Evolutionary conservation across 129 eudicot genomes (phyloP).

Genomic region (Arctium minus): DNA sequence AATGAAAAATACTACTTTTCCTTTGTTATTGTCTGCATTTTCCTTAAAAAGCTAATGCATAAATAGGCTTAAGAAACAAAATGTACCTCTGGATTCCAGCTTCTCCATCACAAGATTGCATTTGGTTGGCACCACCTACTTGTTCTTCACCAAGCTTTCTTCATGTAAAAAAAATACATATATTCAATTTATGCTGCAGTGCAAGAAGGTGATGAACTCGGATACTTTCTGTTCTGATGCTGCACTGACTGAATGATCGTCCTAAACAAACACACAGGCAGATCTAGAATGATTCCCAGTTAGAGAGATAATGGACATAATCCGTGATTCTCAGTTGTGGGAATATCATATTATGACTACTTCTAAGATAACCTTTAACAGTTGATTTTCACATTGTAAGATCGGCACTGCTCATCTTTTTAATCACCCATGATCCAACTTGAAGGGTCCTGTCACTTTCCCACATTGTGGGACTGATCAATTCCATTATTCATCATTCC

Average conservation of each 20-base stretch:
- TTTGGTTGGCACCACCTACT: background rate
- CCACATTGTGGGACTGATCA: background rate
- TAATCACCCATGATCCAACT: background rate
- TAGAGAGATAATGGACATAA: background rate
- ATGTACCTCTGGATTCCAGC: slow-evolving; percentile 6
- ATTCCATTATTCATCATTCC: background rate
- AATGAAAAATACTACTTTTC: background rate
- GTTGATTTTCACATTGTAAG: background rate
- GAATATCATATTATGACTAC: background rate
- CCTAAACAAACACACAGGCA: background rate
- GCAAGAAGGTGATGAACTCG: background rate
- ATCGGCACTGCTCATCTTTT: background rate
- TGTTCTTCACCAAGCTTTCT: background rate
- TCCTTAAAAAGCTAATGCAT: background rate
- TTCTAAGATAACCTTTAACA: background rate
- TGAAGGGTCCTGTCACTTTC: slow-evolving; percentile 14
- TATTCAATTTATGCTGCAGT: background rate
- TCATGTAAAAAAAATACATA: background rate
- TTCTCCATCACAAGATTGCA: background rate
- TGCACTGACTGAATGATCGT: background rate
- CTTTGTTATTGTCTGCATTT: background rate
- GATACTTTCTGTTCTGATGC: background rate
- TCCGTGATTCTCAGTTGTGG: background rate
- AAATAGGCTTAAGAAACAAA: background rate
- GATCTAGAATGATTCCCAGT: too few species aligned